A percentile compares a stretch with the other conserved stretches of the same genome.
Evolutionary conservation across 257 asterid species (phyloP).

Genomic region (Penstemon davidsonii): DNA sequence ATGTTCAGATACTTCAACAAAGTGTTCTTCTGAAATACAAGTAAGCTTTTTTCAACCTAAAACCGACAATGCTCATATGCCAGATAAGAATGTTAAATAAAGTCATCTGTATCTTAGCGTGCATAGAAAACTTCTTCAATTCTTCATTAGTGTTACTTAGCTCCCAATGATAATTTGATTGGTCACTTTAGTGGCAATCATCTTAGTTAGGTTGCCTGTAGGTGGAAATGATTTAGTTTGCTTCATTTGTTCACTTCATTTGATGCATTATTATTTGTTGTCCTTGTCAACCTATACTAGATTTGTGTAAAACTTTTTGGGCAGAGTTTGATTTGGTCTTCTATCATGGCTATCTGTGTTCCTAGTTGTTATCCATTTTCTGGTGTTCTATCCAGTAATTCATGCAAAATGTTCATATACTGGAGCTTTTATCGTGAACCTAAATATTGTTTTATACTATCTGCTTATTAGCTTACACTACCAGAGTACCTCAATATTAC

Average conservation of each 20-base stretch:
- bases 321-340: background rate
- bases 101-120: too few relatives aligned
- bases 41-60: conserved; percentile 50
- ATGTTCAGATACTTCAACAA: conserved; percentile 98
- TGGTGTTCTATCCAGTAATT: background rate
- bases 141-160: background rate
- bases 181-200: background rate
- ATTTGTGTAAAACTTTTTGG: background rate
- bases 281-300: background rate
- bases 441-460: background rate
- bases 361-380: too few relatives aligned
- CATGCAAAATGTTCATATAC: too few relatives aligned
- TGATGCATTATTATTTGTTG: background rate
- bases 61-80: conserved; percentile 18
- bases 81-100: background rate
- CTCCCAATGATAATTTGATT: conserved; percentile 11
- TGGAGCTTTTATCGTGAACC: background rate
- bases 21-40: conserved; percentile 95
- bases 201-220: conserved; percentile 15
- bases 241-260: background rate
- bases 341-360: conserved; percentile 9
- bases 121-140: background rate
- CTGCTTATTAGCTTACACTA: conserved; percentile 2
- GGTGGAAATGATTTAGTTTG: background rate
- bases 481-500: background rate